These are phyloP conservation scores for Chrysoporthe austroafricana DNA, from an alignment of 2,329 filamentous ascomycete species.

Conservation along the genomic window DNA sequence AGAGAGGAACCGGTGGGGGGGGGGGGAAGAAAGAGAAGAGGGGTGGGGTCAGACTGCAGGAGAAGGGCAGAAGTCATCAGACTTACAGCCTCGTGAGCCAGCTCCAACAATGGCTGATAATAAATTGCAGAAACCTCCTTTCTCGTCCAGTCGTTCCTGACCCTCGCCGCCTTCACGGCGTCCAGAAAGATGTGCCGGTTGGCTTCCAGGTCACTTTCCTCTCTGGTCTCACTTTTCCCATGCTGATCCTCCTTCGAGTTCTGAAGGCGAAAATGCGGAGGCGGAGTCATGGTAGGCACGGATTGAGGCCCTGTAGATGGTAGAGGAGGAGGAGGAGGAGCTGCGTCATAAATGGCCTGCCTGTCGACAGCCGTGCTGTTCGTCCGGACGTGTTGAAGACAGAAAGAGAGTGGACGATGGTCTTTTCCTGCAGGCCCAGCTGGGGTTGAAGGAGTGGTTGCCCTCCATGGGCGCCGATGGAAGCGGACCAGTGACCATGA, in stretches of 20 bases:
- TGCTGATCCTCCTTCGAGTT: neutral
- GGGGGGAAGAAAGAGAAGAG: no score
- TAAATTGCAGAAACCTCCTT: slow-evolving; percentile 84
- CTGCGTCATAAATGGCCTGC: neutral
- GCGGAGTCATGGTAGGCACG: neutral
- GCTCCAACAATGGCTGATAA: slow-evolving; percentile 77
- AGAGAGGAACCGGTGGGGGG: no score
- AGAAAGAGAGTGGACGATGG: neutral
- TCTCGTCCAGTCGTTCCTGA: slow-evolving; percentile 77
- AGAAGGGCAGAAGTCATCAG: neutral
- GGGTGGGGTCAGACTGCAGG: neutral
- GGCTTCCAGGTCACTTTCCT: neutral
- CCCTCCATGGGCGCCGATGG: neutral
- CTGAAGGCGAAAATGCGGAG: neutral
- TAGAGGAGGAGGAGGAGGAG: neutral
- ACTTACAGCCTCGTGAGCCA: slow-evolving; percentile 74
- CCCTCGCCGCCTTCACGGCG: slow-evolving; percentile 62
- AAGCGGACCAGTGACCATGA: neutral
- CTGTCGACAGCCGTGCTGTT: slow-evolving; percentile 6
- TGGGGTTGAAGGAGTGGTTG: neutral
- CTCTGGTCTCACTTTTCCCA: neutral
- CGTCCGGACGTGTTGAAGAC: neutral
- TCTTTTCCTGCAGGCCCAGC: neutral
- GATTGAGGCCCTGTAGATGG: neutral
- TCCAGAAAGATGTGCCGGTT: slow-evolving; percentile 41